Conservation (phyloP, 2,329 filamentous ascomycete species). For the Rhynchosporium graminicola region DNA sequence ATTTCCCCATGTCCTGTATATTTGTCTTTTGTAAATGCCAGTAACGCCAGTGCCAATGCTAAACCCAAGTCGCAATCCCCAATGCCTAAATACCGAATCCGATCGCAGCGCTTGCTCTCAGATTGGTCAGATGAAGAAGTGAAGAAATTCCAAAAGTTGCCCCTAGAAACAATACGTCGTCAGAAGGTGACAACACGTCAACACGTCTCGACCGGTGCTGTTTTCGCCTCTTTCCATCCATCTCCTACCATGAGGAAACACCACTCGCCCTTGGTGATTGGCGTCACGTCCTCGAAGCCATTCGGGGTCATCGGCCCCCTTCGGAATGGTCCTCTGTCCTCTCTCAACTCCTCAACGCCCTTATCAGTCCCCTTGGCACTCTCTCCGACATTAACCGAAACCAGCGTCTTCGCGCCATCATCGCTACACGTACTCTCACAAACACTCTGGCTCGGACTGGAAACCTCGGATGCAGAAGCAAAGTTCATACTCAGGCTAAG, state of each 20-base stretch:
- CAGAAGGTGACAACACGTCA: slow-evolving; percentile 31
- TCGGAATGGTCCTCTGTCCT: slow-evolving; percentile 37
- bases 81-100: slow-evolving; percentile 16
- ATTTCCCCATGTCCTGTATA: background rate
- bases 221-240: slow-evolving; percentile 47
- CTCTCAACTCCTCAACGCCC: slow-evolving; percentile 19
- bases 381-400: slow-evolving; percentile 28
- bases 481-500: slow-evolving; percentile 5
- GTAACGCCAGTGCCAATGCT: slow-evolving; percentile 4
- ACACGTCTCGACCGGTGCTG: slow-evolving; percentile 54
- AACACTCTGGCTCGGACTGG: background rate
- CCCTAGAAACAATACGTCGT: background rate
- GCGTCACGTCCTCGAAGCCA: slow-evolving; percentile 62
- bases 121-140: slow-evolving; percentile 21
- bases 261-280: slow-evolving; percentile 63
- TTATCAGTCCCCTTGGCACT: slow-evolving; percentile 31
- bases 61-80: background rate
- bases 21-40: background rate
- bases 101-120: slow-evolving; percentile 41
- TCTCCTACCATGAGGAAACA: slow-evolving; percentile 56
- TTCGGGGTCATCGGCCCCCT: slow-evolving; percentile 58
- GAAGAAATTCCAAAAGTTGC: background rate
- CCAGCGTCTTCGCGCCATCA: slow-evolving; percentile 13
- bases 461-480: background rate
- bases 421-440: slow-evolving; percentile 8